Evolutionary conservation across 2,329 filamentous ascomycete genomes (phyloP), one percentile per base, ranked within the genome.

Genomic region (Hirsutella minnesotensis): DNA sequence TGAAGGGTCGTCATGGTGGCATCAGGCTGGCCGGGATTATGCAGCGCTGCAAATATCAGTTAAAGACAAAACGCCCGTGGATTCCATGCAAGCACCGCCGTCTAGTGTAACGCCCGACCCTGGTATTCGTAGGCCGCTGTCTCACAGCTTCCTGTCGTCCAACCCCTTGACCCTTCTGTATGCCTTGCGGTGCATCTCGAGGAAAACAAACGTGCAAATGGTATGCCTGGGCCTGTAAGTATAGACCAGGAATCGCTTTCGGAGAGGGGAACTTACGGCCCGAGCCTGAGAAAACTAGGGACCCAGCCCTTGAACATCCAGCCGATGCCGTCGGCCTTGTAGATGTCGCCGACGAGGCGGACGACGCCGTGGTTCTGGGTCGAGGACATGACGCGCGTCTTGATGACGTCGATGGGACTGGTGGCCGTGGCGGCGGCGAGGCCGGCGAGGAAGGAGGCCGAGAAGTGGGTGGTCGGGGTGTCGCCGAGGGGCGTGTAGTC

Each of bases 221-320:
- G 86, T 94, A 67, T 94, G 87, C 30, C 75, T 78, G 40, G 31
- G 9, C 15, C 40, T 38, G 50, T 54, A 41, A 51, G 47, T 38
- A 21, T 31, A 3, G 8, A n/a, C 4, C 27, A 7, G 27, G 9
- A n/a, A 33, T n/a, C n/a, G n/a, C n/a, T n/a, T n/a, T n/a, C n/a
- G n/a, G n/a, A n/a, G n/a, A n/a, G n/a, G 19, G 30, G 36, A 21
- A 71, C 74, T 64, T 62, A 78, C 70, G 78, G 78, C 55, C 78
- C 78, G 40, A 83, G 63, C 46, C 79, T 65, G 49, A 81, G 66
- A 56, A 82, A 82, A 52, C 75, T 79, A n/a, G 87, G 87, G 38
- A 89, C 79, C 86, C 86, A 94, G 47, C 87, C 87, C 61, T 86
- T 85, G 65, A 94, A 94, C 74, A 90, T 81, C 87, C 87, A 94